Evolutionary conservation across 129 eudicot genomes (phyloP).

Genomic region (Glebionis coronaria): DNA sequence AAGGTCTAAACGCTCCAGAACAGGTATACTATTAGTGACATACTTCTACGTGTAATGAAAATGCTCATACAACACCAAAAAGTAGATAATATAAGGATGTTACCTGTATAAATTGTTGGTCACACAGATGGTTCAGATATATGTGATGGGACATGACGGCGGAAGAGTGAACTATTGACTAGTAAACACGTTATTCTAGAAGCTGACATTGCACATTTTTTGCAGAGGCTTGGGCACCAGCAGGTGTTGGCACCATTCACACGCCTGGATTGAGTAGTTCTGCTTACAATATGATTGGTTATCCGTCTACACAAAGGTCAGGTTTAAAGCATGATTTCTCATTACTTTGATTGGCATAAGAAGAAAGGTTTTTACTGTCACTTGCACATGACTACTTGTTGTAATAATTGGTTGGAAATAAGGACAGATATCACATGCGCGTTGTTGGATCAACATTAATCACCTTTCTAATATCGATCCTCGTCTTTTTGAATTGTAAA

Average conservation of each 20-base stretch:
- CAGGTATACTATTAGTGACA: conserved; percentile 39
- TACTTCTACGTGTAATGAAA: conserved; percentile 9
- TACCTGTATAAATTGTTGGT: conserved; percentile 24
- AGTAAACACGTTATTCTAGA: conserved; percentile 62
- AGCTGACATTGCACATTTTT: conserved; percentile 96
- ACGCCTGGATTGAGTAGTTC: conserved; percentile 97
- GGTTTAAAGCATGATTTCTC: conserved; percentile 76
- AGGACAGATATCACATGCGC: conserved; percentile 11
- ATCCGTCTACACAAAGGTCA: conserved; percentile 99
- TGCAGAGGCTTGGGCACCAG: conserved; percentile 96
- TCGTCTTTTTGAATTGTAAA: conserved; percentile 29
- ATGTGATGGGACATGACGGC: conserved; percentile 6
- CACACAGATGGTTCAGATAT: conserved; percentile 23
- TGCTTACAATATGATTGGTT: conserved; percentile 97
- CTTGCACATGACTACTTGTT: conserved; percentile 33
- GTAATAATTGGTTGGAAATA: conserved; percentile 36
- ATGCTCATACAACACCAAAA: background rate
- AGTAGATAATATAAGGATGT: conserved; percentile 15
- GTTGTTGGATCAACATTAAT: background rate
- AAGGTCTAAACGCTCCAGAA: conserved; percentile 83
- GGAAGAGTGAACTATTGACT: conserved; percentile 41
- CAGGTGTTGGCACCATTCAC: conserved; percentile 99
- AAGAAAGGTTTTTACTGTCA: conserved; percentile 23
- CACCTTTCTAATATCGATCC: conserved; percentile 19
- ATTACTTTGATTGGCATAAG: conserved; percentile 30